Percentiles rank a stretch among this genome's conserved stretches.
Evolutionary conservation across 2,329 filamentous ascomycete species (phyloP).

Genomic region (Epichloe typhina): DNA sequence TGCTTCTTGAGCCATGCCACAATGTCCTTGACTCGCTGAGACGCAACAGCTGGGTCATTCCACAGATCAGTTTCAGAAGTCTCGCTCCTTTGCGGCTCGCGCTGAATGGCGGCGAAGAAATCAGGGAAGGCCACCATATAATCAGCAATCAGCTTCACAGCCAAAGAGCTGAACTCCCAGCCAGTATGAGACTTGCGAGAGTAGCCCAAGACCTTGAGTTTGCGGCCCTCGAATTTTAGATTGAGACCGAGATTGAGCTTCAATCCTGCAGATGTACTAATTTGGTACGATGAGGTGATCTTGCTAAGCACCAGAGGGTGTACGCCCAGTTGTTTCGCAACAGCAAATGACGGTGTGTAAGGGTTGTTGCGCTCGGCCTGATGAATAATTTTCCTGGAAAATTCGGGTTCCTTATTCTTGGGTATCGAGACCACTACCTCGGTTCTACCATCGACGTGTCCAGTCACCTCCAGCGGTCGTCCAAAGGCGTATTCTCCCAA

Average conservation of each 20-base stretch:
- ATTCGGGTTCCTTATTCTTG: slow-evolving; percentile 65
- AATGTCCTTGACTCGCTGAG: slow-evolving; percentile 81
- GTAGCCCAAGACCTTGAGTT: slow-evolving; percentile 91
- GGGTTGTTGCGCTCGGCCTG: slow-evolving; percentile 56
- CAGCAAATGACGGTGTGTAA: slow-evolving; percentile 79
- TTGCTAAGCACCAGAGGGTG: slow-evolving; percentile 86
- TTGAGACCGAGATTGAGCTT: slow-evolving; percentile 88
- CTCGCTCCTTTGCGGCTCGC: slow-evolving; percentile 74
- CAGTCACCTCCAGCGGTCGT: slow-evolving; percentile 69
- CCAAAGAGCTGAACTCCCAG: slow-evolving; percentile 90
- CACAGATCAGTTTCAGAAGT: slow-evolving; percentile 81
- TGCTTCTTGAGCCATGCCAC: slow-evolving; percentile 84
- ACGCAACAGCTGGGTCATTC: slow-evolving; percentile 55
- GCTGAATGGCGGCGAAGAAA: slow-evolving; percentile 80
- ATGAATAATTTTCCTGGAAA: slow-evolving; percentile 60
- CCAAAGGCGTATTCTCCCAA: slow-evolving; percentile 89
- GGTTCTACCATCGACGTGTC: slow-evolving; percentile 61
- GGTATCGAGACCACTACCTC: slow-evolving; percentile 65
- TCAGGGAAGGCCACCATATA: slow-evolving; percentile 95
- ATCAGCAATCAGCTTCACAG: slow-evolving; percentile 64
- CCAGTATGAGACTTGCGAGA: slow-evolving; percentile 74
- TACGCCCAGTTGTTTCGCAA: slow-evolving; percentile 68
- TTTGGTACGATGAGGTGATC: slow-evolving; percentile 86
- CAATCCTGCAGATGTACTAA: slow-evolving; percentile 62
- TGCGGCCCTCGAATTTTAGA: slow-evolving; percentile 90